These are phyloP conservation scores for Alternaria triticimaculans DNA, from an alignment of 2,329 filamentous ascomycete species.

Conservation along the genomic window DNA sequence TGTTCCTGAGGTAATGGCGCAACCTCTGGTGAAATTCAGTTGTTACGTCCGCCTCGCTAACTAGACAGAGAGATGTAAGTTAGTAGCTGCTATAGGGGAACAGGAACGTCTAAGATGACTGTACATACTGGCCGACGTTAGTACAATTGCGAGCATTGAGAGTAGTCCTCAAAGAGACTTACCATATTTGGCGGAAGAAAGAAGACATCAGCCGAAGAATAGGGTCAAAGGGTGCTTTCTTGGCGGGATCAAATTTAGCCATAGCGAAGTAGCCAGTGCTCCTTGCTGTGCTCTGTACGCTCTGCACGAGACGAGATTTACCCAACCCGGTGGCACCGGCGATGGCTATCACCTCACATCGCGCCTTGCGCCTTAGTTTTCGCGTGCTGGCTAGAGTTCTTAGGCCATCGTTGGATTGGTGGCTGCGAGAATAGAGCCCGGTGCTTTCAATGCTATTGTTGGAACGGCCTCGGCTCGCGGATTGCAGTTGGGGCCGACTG, in stretches of 20 bases:
- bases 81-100: background rate
- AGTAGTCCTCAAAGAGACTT: background rate
- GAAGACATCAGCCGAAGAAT: slow-evolving; percentile 66
- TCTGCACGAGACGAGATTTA: slow-evolving; percentile 66
- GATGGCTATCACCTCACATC: slow-evolving; percentile 67
- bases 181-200: slow-evolving; percentile 66
- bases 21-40: slow-evolving; percentile 68
- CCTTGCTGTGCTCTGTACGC: slow-evolving; percentile 63
- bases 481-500: slow-evolving; percentile 27
- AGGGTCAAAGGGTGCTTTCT: slow-evolving; percentile 66
- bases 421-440: slow-evolving; percentile 31
- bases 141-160: background rate
- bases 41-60: slow-evolving; percentile 67
- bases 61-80: background rate
- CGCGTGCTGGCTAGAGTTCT: slow-evolving; percentile 41
- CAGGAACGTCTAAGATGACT: background rate
- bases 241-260: slow-evolving; percentile 66
- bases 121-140: background rate
- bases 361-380: slow-evolving; percentile 58
- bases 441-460: slow-evolving; percentile 43
- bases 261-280: slow-evolving; percentile 66
- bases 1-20: slow-evolving; percentile 60
- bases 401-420: slow-evolving; percentile 34
- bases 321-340: slow-evolving; percentile 64
- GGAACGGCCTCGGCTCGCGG: slow-evolving; percentile 29